Base-by-base conservation (phyloP, 2,329 filamentous ascomycete species). In the Monosporascus sp. region DNA sequence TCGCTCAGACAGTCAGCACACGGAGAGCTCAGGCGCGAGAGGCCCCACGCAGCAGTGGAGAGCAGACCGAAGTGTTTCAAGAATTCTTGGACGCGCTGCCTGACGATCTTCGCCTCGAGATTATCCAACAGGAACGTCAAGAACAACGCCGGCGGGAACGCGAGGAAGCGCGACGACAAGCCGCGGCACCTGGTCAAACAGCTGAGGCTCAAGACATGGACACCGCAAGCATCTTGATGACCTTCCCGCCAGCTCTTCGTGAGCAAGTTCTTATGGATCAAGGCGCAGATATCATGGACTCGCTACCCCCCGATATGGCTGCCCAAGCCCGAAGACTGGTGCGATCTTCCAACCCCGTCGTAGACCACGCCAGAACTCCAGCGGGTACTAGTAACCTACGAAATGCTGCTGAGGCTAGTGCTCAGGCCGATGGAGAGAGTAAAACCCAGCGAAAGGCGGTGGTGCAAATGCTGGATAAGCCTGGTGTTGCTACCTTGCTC, bases 401-500 rank as follows among this genome's bases (percentile, higher is more conserved):
- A 38, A 64, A 65, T 39, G 47, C 51, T 44, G 50, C 53, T 36
- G 58, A 62, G 44, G 45, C 64, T 17, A 66, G 65, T 49, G 61
- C 64, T 25, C 58, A 60, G 39, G 53, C 56, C 25, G 64, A 63
- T 11, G 57, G 53, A 59, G 72, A 83, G 59, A 81, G 79, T 67
- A 93, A 91, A 72, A 73, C 78, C 38, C 86, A 88, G 63, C 85
- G 89, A 53, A 88, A 89, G 56, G 86, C 90, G 22, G 88, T 95
- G 53, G 89, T 96, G 24, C 94, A 99, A 68, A 96, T 99, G 88
- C 82, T 99, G 31, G 94, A 99, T 70, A 97, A 96, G 72, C 82
- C 92, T 47, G 94, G 95, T 25, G 86, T 99, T 59, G 94, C 95
- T 25, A 97, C 94, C n/a, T 76, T 99, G 36, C 79, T 99, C 44